Evolutionary conservation across 1,139 yeast species (phyloP), one percentile per base, ranked within the genome.

Genomic region (Kodamaea suecica): DNA sequence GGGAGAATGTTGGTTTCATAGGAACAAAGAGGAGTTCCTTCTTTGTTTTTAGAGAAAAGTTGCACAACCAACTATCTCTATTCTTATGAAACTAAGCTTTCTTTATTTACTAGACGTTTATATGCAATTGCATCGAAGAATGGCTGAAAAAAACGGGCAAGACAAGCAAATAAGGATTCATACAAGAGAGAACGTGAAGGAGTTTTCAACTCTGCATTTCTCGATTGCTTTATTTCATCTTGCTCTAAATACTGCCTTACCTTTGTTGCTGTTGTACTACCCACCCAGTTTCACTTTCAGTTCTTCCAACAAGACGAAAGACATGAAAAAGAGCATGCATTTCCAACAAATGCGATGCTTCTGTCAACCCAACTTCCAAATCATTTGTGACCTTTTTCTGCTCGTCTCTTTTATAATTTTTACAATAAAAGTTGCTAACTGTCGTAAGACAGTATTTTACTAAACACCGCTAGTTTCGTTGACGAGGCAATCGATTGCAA

Each of bases 231-330:
- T 25, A 11, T 11, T 25, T 14, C 15, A 14, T 25, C 27, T 25
- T 25, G 21, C 21, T 19, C 9, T 19, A 9, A 9, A 19, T 19
- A 9, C 21, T 19, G 6, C 21, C 13, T 23, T 23, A 8, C 23
- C 17, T 17, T 17, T 21, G 19, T 19, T 15, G 11, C 17, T 16
- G 15, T 12, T 17, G 37, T 30, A 21, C 36, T n/a, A 30, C 36
- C 39, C 35, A 31, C 40, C 41, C 43, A 40, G 43, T 40, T 35
- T 38, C 37, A 44, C 45, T 45, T 45, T 45, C 49, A 42, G 44
- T 42, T 45, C 47, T 45, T 45, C 39, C 48, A 45, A 45, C 49
- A 39, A 39, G 48, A 44, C 39, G 41, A 38, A 38, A 38, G 41
- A 38, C 41, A 35, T 34, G 39, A 38, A 38, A 35, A 39, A 44